Conservation (phyloP, 768 basidiomycete genomes). For the Leccinum uliginosum region DNA sequence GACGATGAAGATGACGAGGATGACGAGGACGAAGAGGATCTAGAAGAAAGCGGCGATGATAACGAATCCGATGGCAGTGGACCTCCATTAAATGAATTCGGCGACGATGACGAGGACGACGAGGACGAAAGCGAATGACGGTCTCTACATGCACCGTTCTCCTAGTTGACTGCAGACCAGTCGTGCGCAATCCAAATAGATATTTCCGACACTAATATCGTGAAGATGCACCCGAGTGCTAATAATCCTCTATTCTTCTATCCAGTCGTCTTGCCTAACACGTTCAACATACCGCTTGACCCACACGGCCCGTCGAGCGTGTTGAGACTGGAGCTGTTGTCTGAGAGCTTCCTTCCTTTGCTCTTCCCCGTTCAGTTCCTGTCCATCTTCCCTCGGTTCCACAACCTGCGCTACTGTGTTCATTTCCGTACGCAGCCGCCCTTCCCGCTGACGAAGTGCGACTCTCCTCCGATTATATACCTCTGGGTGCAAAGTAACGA, state of each 20-base stretch:
- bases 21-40: constrained; percentile 41
- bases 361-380: constrained; percentile 32
- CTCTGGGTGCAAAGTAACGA: constrained; percentile 67
- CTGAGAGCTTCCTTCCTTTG: constrained; percentile 27
- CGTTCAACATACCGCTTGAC: constrained; percentile 60
- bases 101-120: constrained; percentile 57
- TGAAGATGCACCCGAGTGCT: not conserved
- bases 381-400: constrained; percentile 27
- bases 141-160: not conserved
- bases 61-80: constrained; percentile 40
- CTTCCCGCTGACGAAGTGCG: constrained; percentile 59
- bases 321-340: constrained; percentile 44
- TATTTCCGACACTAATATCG: constrained; percentile 1
- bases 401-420: constrained; percentile 32
- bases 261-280: constrained; percentile 62
- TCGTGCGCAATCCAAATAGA: constrained; percentile 1
- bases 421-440: constrained; percentile 62
- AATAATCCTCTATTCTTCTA: constrained; percentile 47
- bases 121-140: constrained; percentile 49
- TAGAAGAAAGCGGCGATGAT: constrained; percentile 38
- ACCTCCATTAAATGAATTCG: constrained; percentile 43
- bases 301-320: constrained; percentile 56
- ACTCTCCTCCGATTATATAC: constrained; percentile 65
- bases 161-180: not conserved
- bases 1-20: constrained; percentile 39